Base-by-base conservation (phyloP, 176 grass and related monocot species). In the Triticum monococcum region DNA sequence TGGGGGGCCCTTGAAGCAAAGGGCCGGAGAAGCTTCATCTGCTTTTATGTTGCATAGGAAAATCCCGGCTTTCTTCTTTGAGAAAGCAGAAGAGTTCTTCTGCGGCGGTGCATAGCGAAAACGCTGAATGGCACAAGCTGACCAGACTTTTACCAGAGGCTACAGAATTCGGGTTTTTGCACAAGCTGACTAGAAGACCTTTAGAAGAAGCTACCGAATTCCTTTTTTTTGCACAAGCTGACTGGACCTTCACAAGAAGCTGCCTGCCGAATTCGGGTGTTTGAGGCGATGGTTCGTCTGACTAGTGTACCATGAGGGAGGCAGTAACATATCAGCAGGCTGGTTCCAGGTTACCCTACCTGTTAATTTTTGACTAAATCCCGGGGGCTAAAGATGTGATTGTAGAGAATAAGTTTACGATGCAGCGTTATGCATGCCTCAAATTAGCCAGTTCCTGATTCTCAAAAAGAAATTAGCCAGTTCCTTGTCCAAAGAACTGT, bases 81-180 rank as follows among this genome's bases (percentile, higher is more conserved):
- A 96, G 82, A 94, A 90, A 84, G 97, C 92, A 2, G 94, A 99
- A 87, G 90, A 83, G 33, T 99, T 99, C 81, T 96, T 99, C 69
- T 92, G 90, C 84, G 86, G 72, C 3, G 89, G 90, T 31, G 67
- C 68, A 45, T 91, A 85, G 84, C 63, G 67, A 54, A 71, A 81
- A 7, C 32, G 10, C 31, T 28, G 74, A 25, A 68, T 57, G n/a
- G 5, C 50, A 69, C 74, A 62, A 40, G 32, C 71, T 88, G 63
- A 65, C 50, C 72, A 48, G 56, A 73, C 63, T 56, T 73, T 46
- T 40, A 79, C n/a, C 9, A 59, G 12, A 62, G 77, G 26, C 64
- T 72, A 24, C 79, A 46, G 13, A 63, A n/a, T 80, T 61, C 25
- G 11, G 13, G 8, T 64, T 84, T 84, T 90, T 77, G 81, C 16